Base-by-base conservation (phyloP, 768 basidiomycete species). In the Gelatoporia subvermispora region DNA sequence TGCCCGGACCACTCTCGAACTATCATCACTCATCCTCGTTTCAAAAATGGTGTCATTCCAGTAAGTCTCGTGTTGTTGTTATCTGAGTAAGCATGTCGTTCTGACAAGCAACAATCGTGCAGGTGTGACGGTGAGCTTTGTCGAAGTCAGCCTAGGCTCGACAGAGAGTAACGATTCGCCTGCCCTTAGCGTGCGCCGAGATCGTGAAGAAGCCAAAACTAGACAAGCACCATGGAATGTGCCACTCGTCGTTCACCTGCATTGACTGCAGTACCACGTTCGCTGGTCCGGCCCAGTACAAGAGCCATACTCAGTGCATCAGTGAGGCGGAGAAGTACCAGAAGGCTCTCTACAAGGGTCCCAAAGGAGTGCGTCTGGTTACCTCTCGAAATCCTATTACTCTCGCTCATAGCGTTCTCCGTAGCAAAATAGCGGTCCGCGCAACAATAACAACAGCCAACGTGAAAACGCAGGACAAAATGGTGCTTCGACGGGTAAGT, bases 281-380 rank as follows among this genome's bases (percentile, higher is more conserved):
- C 68, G 70, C 78, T 21, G 75, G 77, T 7, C 88, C 89, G 2
- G 72, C 73, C 8, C 81, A 92, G 51, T 95, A 82, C 73, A 92
- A 90, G 66, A 70, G 68, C 0, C 88, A 96, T 62, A 93, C 87
- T 9, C 72, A 78, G 24, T 96, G 93, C 65, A 82, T 96, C 38
- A 82, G 77, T 52, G 93, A 96, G 67, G 93, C 89, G 2, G 89
- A 96, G 66, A 96, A 95, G 64, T 95, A 96, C 61, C 81, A 96
- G 71, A 91, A 91, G 66, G 70, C 75, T 43, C 62, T 93, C 49
- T 94, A 93, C 65, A 91, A 87, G 60, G 91, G 88, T 8, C 77
- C 81, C 1, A 88, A 86, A 71, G 74, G 51, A 67, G 76, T 75
- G 37, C 48, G 67, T 63, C 40, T 13, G 15, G 2, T 22, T 18